Conservation (phyloP, 2,329 filamentous ascomycete genomes). For the Orbilia javanica region DNA sequence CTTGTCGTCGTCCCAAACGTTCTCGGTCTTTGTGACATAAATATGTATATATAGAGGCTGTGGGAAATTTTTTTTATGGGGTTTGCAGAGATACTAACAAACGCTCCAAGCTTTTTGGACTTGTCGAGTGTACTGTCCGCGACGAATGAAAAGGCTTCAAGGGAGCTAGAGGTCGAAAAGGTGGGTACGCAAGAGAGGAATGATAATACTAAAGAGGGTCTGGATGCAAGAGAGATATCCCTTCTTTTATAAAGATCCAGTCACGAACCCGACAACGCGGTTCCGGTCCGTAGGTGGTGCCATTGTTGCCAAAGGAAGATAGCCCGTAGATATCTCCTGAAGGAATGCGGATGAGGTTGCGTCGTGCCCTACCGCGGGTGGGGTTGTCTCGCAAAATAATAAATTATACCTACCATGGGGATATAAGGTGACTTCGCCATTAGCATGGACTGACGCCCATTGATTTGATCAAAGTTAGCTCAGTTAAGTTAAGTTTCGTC, state of each 20-base stretch:
- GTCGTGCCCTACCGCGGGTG: slow-evolving; percentile 58
- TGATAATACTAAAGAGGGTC: slow-evolving; percentile 30
- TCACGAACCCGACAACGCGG: slow-evolving; percentile 57
- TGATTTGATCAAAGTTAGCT: slow-evolving; percentile 39
- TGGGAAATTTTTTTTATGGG: slow-evolving; percentile 15
- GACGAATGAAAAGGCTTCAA: slow-evolving; percentile 21
- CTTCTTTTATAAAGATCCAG: slow-evolving; percentile 58
- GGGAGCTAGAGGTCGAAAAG: slow-evolving; percentile 38
- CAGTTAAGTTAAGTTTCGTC: slow-evolving; percentile 29
- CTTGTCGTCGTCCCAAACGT: slow-evolving; percentile 54
- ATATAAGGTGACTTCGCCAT: slow-evolving; percentile 58
- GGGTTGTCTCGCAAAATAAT: slow-evolving; percentile 57
- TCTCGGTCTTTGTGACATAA: slow-evolving; percentile 49
- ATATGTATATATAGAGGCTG: slow-evolving; percentile 17
- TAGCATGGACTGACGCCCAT: slow-evolving; percentile 54
- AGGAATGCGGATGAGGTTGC: slow-evolving; percentile 58
- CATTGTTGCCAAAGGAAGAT: slow-evolving; percentile 58
- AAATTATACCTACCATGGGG: slow-evolving; percentile 58
- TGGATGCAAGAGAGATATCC: slow-evolving; percentile 43
- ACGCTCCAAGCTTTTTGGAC: slow-evolving; percentile 8
- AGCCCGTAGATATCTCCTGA: slow-evolving; percentile 59
- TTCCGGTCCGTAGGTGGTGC: slow-evolving; percentile 59
- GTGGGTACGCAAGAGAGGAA: slow-evolving; percentile 50
- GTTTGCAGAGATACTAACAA: slow-evolving; percentile 33
- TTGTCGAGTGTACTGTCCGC: slow-evolving; percentile 28